These are phyloP conservation scores for Fagopyrum homotropicum DNA, from an alignment of 148 eudicot genomes.

Conservation along the genomic window DNA sequence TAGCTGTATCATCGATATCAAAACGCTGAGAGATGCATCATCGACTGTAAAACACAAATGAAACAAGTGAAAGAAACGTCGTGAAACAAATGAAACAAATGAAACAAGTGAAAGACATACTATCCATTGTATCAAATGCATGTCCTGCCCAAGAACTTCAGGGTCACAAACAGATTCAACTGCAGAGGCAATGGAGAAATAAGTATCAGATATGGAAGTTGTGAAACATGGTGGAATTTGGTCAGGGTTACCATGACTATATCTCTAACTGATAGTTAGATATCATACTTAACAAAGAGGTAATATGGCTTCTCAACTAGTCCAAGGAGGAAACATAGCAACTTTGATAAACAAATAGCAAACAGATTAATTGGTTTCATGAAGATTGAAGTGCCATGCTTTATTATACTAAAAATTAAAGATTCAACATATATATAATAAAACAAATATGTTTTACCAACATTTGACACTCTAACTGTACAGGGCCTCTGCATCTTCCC, in stretches of 20 bases:
- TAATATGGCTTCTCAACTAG: slow-evolving; percentile 85
- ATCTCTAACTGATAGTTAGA: slow-evolving; percentile 81
- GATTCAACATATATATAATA: background rate
- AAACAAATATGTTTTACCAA: no score
- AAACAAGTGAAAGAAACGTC: no score
- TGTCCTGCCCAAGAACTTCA: slow-evolving; percentile 72
- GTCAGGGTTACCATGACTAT: slow-evolving; percentile 42
- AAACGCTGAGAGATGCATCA: no score
- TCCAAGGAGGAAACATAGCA: slow-evolving; percentile 41
- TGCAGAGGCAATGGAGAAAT: slow-evolving; percentile 17
- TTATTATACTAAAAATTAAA: background rate
- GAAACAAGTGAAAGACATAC: no score
- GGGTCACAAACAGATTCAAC: slow-evolving; percentile 78
- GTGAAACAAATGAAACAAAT: no score
- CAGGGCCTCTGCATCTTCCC: no score
- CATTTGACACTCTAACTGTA: no score
- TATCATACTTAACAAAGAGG: slow-evolving; percentile 76
- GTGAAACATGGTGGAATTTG: background rate
- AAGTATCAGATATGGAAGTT: background rate
- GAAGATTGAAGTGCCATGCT: background rate
- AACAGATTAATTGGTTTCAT: background rate
- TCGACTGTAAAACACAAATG: no score
- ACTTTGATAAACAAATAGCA: background rate
- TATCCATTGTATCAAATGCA: no score
- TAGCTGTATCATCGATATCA: no score